Base-by-base conservation (phyloP, 805 yeast species). In the Yarrowia sp. region DNA sequence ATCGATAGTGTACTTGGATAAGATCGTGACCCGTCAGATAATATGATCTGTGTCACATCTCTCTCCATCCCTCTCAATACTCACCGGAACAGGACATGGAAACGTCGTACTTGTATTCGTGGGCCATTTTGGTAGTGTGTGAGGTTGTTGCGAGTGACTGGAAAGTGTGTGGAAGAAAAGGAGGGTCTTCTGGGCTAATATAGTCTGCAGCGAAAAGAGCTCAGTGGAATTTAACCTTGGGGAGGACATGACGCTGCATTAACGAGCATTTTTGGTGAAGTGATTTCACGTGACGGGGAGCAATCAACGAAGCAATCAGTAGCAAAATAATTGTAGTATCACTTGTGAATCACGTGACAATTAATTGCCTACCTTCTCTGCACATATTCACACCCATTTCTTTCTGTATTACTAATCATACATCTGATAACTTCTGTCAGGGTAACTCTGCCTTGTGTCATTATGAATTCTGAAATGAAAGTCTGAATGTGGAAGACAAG, bases 81-180 rank as follows among this genome's bases (percentile, higher is more conserved):
- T 15, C 73, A 79, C 85, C 91, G 14, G 89, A 84, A 76, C 97
- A 93, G 68, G 90, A 75, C 97, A 92, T 92, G 55, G 88, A 82
- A 69, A 93, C 97, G 71, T 92, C 85, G 77, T 86, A 92, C 73
- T 88, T 89, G 79, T 90, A 91, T 74, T 89, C 86, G 77, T 87
- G 87, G 55, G 61, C 46, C 70, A 68, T 68, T 50, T 50, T 63
- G 48, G 10, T n/a, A 2, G 32, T 58, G 65, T 43, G 64, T 58
- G 32, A 26, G 32, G 26, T 43, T 26, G 14, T 26, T 26, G 14
- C 5, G 26, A 10, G 38, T 26, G 46, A 16, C 40, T 56, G 40
- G 35, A 14, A 42, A 42, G 19, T 26, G 4, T 3, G 32, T 3
- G 32, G 32, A 26, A 26, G 32, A 26, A 26, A 15, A 14, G 8